Evolutionary conservation across 352 stramenopile species (phyloP), one percentile per base, ranked within the genome.

Genomic region (Globisporangium middletonii): DNA sequence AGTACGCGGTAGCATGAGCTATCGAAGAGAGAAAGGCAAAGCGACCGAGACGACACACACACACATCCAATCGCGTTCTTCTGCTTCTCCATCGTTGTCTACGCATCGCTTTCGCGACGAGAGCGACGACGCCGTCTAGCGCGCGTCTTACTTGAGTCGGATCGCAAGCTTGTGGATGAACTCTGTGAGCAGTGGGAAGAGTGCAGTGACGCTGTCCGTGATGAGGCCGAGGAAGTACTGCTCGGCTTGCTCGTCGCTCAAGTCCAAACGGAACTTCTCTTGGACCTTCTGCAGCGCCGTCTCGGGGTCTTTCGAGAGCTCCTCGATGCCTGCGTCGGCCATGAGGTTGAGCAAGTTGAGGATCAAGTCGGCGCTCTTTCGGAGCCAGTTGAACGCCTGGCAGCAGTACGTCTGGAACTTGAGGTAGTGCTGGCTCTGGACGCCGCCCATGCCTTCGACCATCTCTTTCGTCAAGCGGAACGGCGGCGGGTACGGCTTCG

Each of bases 271-370:
- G 68, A 99, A 99, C 41, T 97, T 92, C 56, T 99, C 95, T 71
- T 99, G 93, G 33, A 99, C 84, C 50, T 94, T 93, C 46, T 92
- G 75, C 28, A 95, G 59, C 35, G 83, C 88, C 11, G 86, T 94
- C 49, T 80, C 83, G 2, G 86, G 88, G 43, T 96, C 88, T 38
- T 71, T 88, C 50, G 88, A 91, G 16, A 96, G 51, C 54, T 94
- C 79, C 65, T 99, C 92, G 64, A 99, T 99, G 41, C 95, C 96
- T 23, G 97, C 97, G 73, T 99, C 97, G 18, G 95, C 94, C 97
- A 99, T 99, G 23, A 99, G 74, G 64, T 95, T 96, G 13, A 99
- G 81, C 58, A 99, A 72, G 64, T 99, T 99, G 30, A 99, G 70
- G 58, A 99, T 97, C 35, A 99, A 73, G 26, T 98, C 94, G 2